Evolutionary conservation across 23 red algal species (phyloP), one percentile per base, ranked within the genome.

Genomic region (Gracilaria caudata): DNA sequence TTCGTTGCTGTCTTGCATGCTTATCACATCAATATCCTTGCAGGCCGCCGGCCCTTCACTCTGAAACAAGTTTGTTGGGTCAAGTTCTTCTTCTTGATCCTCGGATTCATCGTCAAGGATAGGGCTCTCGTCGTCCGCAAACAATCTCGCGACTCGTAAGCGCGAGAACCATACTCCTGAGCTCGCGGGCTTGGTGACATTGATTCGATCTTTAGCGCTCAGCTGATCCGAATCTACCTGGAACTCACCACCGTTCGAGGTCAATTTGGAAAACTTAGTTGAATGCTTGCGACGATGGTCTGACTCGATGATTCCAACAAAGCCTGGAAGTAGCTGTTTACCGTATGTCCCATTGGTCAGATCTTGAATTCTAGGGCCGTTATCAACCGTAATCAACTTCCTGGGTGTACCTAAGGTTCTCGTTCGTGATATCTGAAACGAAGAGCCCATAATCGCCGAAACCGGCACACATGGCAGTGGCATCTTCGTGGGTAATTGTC

Each of bases 381-480:
- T 47, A 7, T 75, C 70, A 75, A 75, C n/a, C 10, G 43, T 12
- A 2, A 75, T 75, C 19, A 75, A 34, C 40, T 56, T 66, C 30
- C 80, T 84, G 25, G 64, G 60, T 45, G 80, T 84, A 6, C 59
- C 57, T 12, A 55, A 4, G 9, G 80, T 72, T 84, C 80, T 46
- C 26, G 80, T 68, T 43, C 80, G 56, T 65, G 80, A 51, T 19
- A 71, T 51, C 46, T 58, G 46, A 82, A 91, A 91, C 16, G 65
- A 70, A 8, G 77, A 91, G 39, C 63, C 88, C 43, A 80, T 25
- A 33, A 65, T 60, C 17, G 88, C 74, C 1, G 56, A 51, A 56
- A 76, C 57, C 26, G 88, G 88, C 11, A 91, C 61, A 25, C 45
- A 39, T 9, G 58, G 45, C 35, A 26, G 28, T 26, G 88, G 77